These are phyloP conservation scores for Schrenkiella parvula DNA, from an alignment of 345 rosid genomes.

Conservation along the genomic window DNA sequence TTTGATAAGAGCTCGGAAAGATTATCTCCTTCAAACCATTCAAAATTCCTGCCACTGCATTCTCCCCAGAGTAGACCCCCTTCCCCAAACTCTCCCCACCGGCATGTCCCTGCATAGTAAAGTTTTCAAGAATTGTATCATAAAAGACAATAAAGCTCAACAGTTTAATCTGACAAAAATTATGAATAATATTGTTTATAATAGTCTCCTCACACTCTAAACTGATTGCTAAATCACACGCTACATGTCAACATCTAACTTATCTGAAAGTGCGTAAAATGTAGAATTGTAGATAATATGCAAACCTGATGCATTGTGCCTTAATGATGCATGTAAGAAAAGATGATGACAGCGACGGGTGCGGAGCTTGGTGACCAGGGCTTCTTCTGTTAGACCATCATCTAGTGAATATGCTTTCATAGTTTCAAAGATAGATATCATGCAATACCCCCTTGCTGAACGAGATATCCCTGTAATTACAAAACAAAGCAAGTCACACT, in stretches of 20 bases:
- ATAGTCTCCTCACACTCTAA: not conserved
- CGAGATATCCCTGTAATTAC: constrained; percentile 67
- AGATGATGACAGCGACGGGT: constrained; percentile 85
- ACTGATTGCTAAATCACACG: not conserved
- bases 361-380: constrained; percentile 85
- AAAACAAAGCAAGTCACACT: not conserved
- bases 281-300: not conserved
- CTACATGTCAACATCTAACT: not conserved
- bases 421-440: constrained; percentile 72
- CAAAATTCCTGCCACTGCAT: constrained; percentile 68
- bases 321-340: constrained; percentile 76
- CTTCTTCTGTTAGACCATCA: constrained; percentile 95
- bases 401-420: constrained; percentile 89
- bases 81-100: constrained; percentile 98
- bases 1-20: constrained; percentile 58
- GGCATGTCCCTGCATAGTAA: constrained; percentile 60
- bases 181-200: not conserved
- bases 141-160: not conserved
- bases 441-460: constrained; percentile 88
- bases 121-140: not conserved
- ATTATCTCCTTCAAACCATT: constrained; percentile 85
- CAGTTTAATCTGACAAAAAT: not conserved
- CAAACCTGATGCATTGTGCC: constrained; percentile 71
- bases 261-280: not conserved
- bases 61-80: constrained; percentile 98